Evolutionary conservation across 176 grass and related monocot species (phyloP).

Genomic region (Avena insularis): DNA sequence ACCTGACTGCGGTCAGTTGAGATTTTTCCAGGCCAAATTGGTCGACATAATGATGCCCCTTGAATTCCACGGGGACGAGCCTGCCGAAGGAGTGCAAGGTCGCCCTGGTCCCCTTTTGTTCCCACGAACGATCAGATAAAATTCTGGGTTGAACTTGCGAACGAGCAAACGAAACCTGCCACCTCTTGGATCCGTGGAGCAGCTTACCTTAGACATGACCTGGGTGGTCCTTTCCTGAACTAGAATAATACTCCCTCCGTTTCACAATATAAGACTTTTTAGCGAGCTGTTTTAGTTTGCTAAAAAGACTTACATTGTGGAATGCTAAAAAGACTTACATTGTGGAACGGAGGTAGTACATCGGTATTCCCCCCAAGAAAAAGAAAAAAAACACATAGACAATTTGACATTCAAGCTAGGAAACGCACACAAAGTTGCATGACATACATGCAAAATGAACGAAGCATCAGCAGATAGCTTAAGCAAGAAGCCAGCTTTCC

Average conservation of each 20-base stretch:
- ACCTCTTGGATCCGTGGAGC: background rate
- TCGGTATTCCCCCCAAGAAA: too few species aligned
- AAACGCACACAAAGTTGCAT: background rate
- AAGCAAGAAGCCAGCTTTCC: slow-evolving; percentile 4
- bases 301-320: too few species aligned
- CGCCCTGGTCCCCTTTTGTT: background rate
- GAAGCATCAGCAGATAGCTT: background rate
- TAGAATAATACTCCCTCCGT: background rate
- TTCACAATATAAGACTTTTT: too few species aligned
- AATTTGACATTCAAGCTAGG: background rate
- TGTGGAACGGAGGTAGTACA: too few species aligned
- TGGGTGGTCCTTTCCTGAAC: background rate
- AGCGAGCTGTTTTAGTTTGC: too few species aligned
- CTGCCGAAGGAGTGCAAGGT: too few species aligned
- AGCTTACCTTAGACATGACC: too few species aligned
- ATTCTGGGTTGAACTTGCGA: too few species aligned
- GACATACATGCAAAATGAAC: background rate
- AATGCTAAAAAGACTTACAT: too few species aligned
- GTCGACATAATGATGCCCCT: background rate
- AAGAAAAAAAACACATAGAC: background rate
- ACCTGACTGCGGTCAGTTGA: background rate
- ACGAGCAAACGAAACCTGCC: background rate
- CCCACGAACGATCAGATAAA: background rate
- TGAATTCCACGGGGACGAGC: background rate
- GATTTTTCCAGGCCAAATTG: background rate